Evolutionary conservation across 768 basidiomycete species (phyloP).

Genomic region (Boletus speciosus): DNA sequence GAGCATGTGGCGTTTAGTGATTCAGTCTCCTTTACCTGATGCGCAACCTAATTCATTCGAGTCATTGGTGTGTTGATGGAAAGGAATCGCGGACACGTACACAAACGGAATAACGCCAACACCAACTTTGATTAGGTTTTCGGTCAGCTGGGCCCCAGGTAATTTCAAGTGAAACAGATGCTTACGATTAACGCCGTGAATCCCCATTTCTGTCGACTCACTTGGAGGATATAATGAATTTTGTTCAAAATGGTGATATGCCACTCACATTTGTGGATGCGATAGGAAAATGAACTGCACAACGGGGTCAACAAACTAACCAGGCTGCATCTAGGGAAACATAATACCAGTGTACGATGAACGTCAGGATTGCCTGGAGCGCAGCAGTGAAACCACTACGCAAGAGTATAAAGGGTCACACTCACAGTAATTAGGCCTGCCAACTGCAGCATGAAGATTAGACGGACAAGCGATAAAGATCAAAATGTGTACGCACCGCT

Average conservation of each 20-base stretch:
- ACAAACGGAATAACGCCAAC: slow-evolving; percentile 29
- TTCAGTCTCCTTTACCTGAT: slow-evolving; percentile 19
- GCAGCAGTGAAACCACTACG: slow-evolving; percentile 4
- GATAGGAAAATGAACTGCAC: slow-evolving; percentile 10
- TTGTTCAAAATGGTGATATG: neutral
- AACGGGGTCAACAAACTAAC: neutral
- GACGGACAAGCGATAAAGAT: neutral
- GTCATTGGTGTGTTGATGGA: neutral
- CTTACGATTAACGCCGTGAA: slow-evolving; percentile 35
- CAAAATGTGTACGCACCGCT: slow-evolving; percentile 21
- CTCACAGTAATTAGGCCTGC: slow-evolving; percentile 32
- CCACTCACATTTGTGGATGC: slow-evolving; percentile 13
- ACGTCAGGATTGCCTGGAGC: slow-evolving; percentile 44
- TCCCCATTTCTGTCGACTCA: slow-evolving; percentile 28
- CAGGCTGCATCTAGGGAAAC: neutral
- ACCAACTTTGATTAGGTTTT: slow-evolving; percentile 17
- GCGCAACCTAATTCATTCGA: slow-evolving; percentile 32
- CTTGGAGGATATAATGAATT: slow-evolving; percentile 5
- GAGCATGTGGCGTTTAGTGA: slow-evolving; percentile 5
- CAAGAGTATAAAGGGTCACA: neutral
- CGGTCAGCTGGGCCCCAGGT: neutral
- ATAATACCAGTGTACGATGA: slow-evolving; percentile 49
- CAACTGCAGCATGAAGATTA: slow-evolving; percentile 15
- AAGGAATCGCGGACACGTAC: slow-evolving; percentile 17
- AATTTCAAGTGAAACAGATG: slow-evolving; percentile 1